phyloP scores from a whole-genome alignment of 2,329 filamentous ascomycete species.

The Corinectria fuckeliana region DNA sequence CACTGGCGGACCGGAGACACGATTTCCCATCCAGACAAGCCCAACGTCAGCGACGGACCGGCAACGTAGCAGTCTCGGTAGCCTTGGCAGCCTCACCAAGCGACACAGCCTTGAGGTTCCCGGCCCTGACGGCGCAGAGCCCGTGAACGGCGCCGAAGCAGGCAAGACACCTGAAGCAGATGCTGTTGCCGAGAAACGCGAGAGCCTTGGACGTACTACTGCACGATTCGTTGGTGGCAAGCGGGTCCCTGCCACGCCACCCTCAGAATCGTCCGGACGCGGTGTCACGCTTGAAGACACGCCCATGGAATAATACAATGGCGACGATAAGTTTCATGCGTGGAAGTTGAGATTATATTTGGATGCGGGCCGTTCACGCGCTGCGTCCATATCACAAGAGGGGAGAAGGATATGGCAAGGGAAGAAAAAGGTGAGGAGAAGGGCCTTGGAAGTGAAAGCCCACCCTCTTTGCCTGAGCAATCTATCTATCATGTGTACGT shows the following conservation, averaged over 20 bases:
- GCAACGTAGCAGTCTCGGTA: conserved; percentile 58
- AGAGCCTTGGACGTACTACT: conserved; percentile 62
- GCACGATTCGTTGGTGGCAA: conserved; percentile 58
- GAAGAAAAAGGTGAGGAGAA: background rate
- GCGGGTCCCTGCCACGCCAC: conserved; percentile 45
- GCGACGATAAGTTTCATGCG: conserved; percentile 6
- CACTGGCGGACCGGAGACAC: conserved; percentile 73
- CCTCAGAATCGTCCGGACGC: conserved; percentile 43
- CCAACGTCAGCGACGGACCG: conserved; percentile 61
- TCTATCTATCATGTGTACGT: conserved; percentile 36
- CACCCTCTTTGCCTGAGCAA: conserved; percentile 11
- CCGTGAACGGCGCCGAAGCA: conserved; percentile 49
- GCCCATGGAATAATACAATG: conserved; percentile 54
- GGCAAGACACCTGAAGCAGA: conserved; percentile 34
- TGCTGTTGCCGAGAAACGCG: conserved; percentile 60
- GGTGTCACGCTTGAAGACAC: conserved; percentile 60
- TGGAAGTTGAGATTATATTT: conserved; percentile 17
- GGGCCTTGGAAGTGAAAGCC: background rate
- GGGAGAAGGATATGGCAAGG: background rate
- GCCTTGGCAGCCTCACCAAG: conserved; percentile 57
- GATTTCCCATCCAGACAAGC: conserved; percentile 82
- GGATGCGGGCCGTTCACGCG: conserved; percentile 10
- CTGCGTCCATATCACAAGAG: background rate
- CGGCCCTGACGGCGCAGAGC: conserved; percentile 57
- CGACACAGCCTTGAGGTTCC: conserved; percentile 84